Conservation (phyloP, 1,139 yeast species). For the Sugiyamaella neomexicana region DNA sequence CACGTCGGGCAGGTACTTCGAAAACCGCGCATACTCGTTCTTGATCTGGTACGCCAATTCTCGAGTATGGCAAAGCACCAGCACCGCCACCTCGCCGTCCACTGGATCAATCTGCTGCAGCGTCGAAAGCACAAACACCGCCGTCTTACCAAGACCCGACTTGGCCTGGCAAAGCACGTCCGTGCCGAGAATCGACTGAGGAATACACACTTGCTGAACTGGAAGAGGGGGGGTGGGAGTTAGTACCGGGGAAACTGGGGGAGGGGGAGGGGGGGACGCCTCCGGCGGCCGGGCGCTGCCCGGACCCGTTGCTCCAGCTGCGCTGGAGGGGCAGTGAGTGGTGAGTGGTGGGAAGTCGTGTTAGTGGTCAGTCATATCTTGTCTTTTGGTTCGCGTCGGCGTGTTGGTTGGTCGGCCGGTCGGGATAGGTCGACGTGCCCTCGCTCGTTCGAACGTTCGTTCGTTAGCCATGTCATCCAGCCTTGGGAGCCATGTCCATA, state of each 20-base stretch:
- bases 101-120: conserved; percentile 97
- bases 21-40: conserved; percentile 95
- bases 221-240: conserved; percentile 30
- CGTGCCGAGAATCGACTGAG: conserved; percentile 96
- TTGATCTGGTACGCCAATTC: conserved; percentile 98
- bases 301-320: background rate
- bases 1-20: conserved; percentile 98
- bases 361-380: background rate
- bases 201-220: conserved; percentile 98
- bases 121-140: conserved; percentile 94
- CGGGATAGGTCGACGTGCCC: too few relatives aligned
- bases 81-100: conserved; percentile 92
- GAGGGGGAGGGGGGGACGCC: background rate
- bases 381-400: conserved; percentile 1
- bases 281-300: conserved; percentile 5
- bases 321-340: background rate
- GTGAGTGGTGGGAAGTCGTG: background rate
- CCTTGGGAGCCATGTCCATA: too few relatives aligned
- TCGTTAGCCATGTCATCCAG: too few relatives aligned
- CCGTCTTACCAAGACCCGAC: conserved; percentile 99
- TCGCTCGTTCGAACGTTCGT: too few relatives aligned
- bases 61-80: conserved; percentile 97
- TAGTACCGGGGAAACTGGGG: background rate
- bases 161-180: conserved; percentile 98
- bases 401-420: too few relatives aligned